Percentiles rank a stretch among this genome's conserved stretches.
phyloP scores from a whole-genome alignment of 306 rosid species.

The Lathyrus sativus region DNA sequence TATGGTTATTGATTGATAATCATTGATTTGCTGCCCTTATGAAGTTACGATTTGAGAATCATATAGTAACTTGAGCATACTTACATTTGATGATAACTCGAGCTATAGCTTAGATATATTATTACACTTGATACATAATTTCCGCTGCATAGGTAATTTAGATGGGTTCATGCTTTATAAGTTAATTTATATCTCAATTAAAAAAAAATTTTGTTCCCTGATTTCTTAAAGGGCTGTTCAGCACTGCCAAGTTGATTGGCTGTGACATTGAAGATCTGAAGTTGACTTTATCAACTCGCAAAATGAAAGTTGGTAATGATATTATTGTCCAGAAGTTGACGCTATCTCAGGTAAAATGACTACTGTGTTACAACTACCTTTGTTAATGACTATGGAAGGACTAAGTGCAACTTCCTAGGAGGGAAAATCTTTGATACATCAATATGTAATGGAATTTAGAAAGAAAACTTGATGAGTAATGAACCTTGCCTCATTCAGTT shows the following conservation, averaged over 20 bases:
- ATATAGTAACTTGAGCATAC: neutral
- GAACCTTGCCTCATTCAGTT: constrained; percentile 2
- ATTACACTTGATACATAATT: constrained; percentile 16
- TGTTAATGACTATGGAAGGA: constrained; percentile 20
- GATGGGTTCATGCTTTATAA: constrained; percentile 9
- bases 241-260: constrained; percentile 71
- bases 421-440: constrained; percentile 14
- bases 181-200: constrained; percentile 36
- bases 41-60: constrained; percentile 5
- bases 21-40: constrained; percentile 27
- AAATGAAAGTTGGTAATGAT: constrained; percentile 90
- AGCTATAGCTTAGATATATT: neutral
- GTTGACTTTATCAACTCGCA: constrained; percentile 81
- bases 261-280: constrained; percentile 80
- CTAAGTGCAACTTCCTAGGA: constrained; percentile 14
- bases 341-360: constrained; percentile 71
- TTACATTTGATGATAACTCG: constrained; percentile 16
- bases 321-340: constrained; percentile 89
- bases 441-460: constrained; percentile 14
- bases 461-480: constrained; percentile 18
- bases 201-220: constrained; percentile 29
- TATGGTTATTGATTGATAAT: constrained; percentile 13
- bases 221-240: constrained; percentile 63
- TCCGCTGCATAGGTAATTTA: constrained; percentile 6
- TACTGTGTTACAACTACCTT: constrained; percentile 27